These are phyloP conservation scores for Pleurotus sapidus DNA, from an alignment of 768 basidiomycete species.

Conservation along the genomic window DNA sequence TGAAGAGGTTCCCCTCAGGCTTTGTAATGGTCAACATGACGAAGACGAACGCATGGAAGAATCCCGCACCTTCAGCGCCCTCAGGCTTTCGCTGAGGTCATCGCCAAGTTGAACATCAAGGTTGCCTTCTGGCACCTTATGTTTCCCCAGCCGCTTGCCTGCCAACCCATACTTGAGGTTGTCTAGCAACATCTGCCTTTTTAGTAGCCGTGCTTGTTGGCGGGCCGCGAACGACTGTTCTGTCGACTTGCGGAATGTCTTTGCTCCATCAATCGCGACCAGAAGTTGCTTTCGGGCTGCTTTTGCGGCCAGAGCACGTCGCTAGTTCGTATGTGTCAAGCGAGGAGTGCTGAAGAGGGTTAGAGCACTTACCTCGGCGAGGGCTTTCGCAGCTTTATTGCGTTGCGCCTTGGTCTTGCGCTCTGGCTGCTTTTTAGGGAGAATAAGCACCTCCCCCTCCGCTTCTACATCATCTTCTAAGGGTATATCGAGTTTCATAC, in stretches of 20 bases:
- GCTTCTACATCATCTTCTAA: constrained; percentile 35
- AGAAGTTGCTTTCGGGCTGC: constrained; percentile 59
- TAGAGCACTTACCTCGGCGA: constrained; percentile 53
- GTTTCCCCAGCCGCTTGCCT: constrained; percentile 78
- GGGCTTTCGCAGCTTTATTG: constrained; percentile 59
- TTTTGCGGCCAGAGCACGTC: constrained; percentile 59
- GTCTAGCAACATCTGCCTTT: constrained; percentile 37
- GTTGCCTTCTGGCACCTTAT: constrained; percentile 62
- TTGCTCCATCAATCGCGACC: constrained; percentile 54
- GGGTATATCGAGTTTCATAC: constrained; percentile 59
- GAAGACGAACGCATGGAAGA: background rate
- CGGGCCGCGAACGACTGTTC: constrained; percentile 32
- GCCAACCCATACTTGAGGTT: constrained; percentile 62
- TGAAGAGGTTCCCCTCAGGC: constrained; percentile 94
- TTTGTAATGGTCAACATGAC: constrained; percentile 25
- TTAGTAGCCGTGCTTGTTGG: constrained; percentile 28
- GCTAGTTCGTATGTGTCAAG: constrained; percentile 34
- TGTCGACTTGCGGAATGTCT: constrained; percentile 43
- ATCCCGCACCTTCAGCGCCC: constrained; percentile 72
- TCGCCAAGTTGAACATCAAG: constrained; percentile 90
- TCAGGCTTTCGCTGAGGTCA: constrained; percentile 80
- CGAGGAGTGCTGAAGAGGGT: background rate
- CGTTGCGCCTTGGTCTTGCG: constrained; percentile 53
- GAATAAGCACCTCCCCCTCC: constrained; percentile 22
- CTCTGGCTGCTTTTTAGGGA: constrained; percentile 36